phyloP scores from a whole-genome alignment of 1,139 yeast genomes.

The Geotrichum klebahnii region DNA sequence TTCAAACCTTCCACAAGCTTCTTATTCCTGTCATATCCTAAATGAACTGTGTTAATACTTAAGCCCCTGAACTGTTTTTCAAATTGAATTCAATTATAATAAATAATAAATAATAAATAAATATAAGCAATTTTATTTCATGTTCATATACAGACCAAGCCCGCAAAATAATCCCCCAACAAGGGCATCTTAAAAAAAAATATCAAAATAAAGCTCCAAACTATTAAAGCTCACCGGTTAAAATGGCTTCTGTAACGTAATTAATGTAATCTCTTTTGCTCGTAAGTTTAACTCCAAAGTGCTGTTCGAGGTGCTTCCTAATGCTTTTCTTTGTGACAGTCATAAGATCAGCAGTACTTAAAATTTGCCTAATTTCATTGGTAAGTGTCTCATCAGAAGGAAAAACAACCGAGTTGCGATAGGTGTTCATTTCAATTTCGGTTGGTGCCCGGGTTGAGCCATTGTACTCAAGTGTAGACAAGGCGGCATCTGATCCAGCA shows the following conservation, averaged over 20 bases:
- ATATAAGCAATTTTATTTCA: too few species aligned
- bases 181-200: not conserved
- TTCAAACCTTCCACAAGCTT: too few species aligned
- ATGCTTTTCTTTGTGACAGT: constrained; percentile 41
- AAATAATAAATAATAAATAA: too few species aligned
- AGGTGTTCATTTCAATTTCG: constrained; percentile 30
- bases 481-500: constrained; percentile 5
- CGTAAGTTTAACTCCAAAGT: constrained; percentile 38
- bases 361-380: constrained; percentile 38
- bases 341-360: constrained; percentile 42
- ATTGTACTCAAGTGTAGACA: not conserved
- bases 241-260: constrained; percentile 41
- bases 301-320: constrained; percentile 38
- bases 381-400: constrained; percentile 42
- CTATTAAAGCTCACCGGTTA: constrained; percentile 40
- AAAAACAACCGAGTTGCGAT: constrained; percentile 25
- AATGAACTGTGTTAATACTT: too few species aligned
- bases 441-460: constrained; percentile 11
- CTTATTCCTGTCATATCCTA: too few species aligned
- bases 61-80: too few species aligned
- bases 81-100: too few species aligned
- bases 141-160: too few species aligned
- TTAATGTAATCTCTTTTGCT: constrained; percentile 42
- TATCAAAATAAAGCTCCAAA: not conserved
- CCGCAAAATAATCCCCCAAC: too few species aligned